These are phyloP conservation scores for Glebionis coronaria DNA, from an alignment of 129 eudicot genomes.

Conservation along the genomic window DNA sequence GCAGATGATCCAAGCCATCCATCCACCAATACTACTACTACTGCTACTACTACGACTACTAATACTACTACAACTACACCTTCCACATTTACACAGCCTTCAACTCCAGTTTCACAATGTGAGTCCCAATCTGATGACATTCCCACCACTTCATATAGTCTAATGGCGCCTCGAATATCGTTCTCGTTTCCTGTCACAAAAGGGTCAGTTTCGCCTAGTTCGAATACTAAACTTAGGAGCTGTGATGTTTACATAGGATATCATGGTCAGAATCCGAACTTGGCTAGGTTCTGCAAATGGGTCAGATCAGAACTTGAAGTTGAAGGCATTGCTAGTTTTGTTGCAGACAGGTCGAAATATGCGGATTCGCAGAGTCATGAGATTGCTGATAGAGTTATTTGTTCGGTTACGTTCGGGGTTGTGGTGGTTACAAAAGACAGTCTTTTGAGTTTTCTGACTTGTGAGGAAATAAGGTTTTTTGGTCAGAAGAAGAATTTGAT, in stretches of 20 bases:
- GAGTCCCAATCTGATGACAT: slow-evolving; percentile 69
- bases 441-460: slow-evolving; percentile 48
- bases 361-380: slow-evolving; percentile 79
- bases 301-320: slow-evolving; percentile 85
- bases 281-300: slow-evolving; percentile 74
- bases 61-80: slow-evolving; percentile 30
- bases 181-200: slow-evolving; percentile 76
- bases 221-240: slow-evolving; percentile 64
- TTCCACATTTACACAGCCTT: slow-evolving; percentile 48
- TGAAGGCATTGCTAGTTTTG: slow-evolving; percentile 84
- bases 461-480: slow-evolving; percentile 83
- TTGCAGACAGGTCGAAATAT: slow-evolving; percentile 72
- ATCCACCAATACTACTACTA: slow-evolving; percentile 26
- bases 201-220: slow-evolving; percentile 57
- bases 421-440: slow-evolving; percentile 55
- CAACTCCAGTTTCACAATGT: slow-evolving; percentile 58
- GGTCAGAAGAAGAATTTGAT: slow-evolving; percentile 82
- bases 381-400: slow-evolving; percentile 78
- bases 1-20: slow-evolving; percentile 30
- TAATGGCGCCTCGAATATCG: slow-evolving; percentile 62
- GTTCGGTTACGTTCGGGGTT: slow-evolving; percentile 72
- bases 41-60: slow-evolving; percentile 10
- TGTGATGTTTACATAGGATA: slow-evolving; percentile 89
- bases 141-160: slow-evolving; percentile 90
- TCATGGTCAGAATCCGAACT: slow-evolving; percentile 63